Conservation (phyloP, 192 early-diverging fungal genomes). For the Glomus cerebriforme region DNA sequence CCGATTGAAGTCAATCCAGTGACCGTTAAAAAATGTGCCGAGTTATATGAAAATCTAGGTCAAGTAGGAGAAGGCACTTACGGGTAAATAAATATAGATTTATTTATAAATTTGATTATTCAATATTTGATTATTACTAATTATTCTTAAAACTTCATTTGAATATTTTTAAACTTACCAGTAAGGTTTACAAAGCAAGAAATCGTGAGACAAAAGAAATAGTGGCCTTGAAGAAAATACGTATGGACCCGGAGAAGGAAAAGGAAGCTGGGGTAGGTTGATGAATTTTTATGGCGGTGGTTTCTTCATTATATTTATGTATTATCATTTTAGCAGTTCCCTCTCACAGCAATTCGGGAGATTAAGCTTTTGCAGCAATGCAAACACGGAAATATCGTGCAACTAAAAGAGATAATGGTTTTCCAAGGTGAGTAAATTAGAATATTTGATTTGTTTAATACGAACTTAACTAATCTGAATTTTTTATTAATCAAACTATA, state of each 20-base stretch:
- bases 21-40: constrained; percentile 45
- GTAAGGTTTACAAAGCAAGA: constrained; percentile 82
- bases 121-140: neutral
- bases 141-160: neutral
- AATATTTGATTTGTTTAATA: neutral
- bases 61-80: constrained; percentile 88
- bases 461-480: neutral
- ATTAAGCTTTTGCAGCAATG: constrained; percentile 74
- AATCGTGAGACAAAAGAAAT: constrained; percentile 68
- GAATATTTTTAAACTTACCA: constrained; percentile 32
- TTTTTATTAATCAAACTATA: neutral
- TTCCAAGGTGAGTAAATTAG: constrained; percentile 52
- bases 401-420: constrained; percentile 74
- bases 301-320: neutral
- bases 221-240: constrained; percentile 82
- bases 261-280: constrained; percentile 46
- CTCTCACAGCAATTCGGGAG: constrained; percentile 85
- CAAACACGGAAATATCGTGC: constrained; percentile 71
- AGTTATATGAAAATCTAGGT: constrained; percentile 68
- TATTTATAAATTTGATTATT: neutral
- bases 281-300: neutral
- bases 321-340: constrained; percentile 53
- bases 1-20: neutral
- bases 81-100: constrained; percentile 45
- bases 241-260: constrained; percentile 78